Conservation (phyloP, 768 basidiomycete species). For the Imleria badia region DNA sequence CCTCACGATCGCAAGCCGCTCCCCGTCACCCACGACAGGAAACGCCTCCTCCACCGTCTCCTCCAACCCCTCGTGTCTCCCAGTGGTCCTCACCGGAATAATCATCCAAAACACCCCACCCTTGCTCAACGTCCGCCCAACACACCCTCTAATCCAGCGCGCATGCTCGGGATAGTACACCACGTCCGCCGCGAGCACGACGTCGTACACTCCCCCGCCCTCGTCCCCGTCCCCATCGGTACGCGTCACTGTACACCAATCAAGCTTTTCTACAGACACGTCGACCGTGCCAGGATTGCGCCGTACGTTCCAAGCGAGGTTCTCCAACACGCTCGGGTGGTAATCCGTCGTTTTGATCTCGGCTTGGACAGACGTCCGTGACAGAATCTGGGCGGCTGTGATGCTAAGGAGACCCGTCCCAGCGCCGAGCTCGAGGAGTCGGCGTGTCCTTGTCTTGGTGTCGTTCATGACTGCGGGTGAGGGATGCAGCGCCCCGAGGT, state of each 20-base stretch:
- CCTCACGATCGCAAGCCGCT: constrained; percentile 46
- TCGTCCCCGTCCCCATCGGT: no score
- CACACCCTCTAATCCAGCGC: constrained; percentile 63
- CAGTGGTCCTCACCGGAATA: constrained; percentile 64
- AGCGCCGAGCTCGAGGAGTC: constrained; percentile 79
- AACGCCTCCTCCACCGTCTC: constrained; percentile 59
- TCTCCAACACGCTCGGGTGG: constrained; percentile 71
- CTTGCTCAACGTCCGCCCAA: constrained; percentile 45
- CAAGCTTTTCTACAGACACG: constrained; percentile 51
- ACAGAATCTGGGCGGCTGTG: constrained; percentile 50
- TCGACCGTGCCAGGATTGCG: constrained; percentile 44
- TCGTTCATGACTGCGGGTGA: not conserved
- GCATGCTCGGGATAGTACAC: constrained; percentile 74
- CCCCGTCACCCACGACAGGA: constrained; percentile 16
- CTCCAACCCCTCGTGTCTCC: constrained; percentile 59
- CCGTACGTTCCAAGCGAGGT: constrained; percentile 59
- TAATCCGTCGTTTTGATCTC: constrained; percentile 72
- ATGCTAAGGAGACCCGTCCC: constrained; percentile 86
- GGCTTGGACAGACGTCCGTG: constrained; percentile 10
- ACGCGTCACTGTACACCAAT: constrained; percentile 57
- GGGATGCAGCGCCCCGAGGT: constrained; percentile 34
- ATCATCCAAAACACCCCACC: constrained; percentile 70
- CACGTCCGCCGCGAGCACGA: constrained; percentile 78
- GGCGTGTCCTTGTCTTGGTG: constrained; percentile 18
- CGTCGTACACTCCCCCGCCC: constrained; percentile 48